These are phyloP conservation scores for Termitomyces sp. DNA, from an alignment of 1,284 basidiomycete genomes.

Conservation along the genomic window DNA sequence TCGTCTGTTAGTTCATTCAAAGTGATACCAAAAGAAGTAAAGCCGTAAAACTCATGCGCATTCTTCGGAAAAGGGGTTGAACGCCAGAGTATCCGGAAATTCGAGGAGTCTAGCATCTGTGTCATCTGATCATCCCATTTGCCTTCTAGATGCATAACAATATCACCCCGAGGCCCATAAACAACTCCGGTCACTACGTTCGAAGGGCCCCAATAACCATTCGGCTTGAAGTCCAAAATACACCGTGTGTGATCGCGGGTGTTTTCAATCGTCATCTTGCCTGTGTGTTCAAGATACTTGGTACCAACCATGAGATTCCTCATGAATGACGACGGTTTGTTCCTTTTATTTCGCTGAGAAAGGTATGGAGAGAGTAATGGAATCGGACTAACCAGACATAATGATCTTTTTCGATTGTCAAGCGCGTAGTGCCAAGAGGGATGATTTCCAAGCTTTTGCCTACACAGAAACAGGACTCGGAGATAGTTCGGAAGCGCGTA, in stretches of 20 bases:
- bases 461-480: conserved; percentile 28
- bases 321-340: conserved; percentile 83
- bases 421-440: conserved; percentile 63
- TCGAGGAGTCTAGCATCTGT: conserved; percentile 60
- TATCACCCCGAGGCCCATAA: conserved; percentile 48
- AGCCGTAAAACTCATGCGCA: conserved; percentile 74
- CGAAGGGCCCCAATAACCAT: conserved; percentile 74
- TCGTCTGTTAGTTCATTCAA: conserved; percentile 79
- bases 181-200: conserved; percentile 71
- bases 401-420: conserved; percentile 59
- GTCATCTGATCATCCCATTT: conserved; percentile 80
- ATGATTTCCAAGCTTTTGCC: conserved; percentile 84
- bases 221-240: conserved; percentile 78
- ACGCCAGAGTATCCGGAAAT: conserved; percentile 75
- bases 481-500: conserved; percentile 15
- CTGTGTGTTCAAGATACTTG: conserved; percentile 82
- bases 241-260: conserved; percentile 51
- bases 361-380: neutral
- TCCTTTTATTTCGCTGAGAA: conserved; percentile 41
- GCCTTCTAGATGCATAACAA: conserved; percentile 62
- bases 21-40: conserved; percentile 74
- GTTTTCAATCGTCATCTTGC: conserved; percentile 72
- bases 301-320: conserved; percentile 86
- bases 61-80: conserved; percentile 71
- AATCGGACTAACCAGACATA: conserved; percentile 57